Evolutionary conservation across 2,329 filamentous ascomycete species (phyloP), one percentile per base, ranked within the genome.

Genomic region (Raffaelea ambrosiae): DNA sequence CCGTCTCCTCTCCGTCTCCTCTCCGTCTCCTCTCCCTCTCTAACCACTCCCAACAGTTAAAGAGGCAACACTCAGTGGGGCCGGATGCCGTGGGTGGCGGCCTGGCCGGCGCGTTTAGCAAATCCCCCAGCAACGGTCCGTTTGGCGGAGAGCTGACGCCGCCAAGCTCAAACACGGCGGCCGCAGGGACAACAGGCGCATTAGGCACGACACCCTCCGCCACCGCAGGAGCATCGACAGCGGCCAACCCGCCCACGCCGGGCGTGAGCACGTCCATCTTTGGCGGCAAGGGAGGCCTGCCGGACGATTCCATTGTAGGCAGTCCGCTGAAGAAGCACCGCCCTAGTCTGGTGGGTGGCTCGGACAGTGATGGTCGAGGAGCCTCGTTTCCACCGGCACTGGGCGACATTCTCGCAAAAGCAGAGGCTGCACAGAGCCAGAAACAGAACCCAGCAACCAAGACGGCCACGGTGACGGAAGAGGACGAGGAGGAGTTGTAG

Each of bases 251-350:
- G 11, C 22, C 13, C 33, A 33, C 19, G 7, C 50, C 2, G 44
- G 45, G 14, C 8, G 7, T 13, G 26, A 38, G 9, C 31, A 9
- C 31, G 9, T 33, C 47, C 55, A 21, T 73, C 48, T 70, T 67
- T 50, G 65, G 64, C 19, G 71, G 72, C n/a, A n/a, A n/a, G n/a
- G n/a, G n/a, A 51, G 61, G 60, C 43, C 61, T 74, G 5, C 66
- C 66, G 2, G 70, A 71, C 19, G 74, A 79, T 31, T 61, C 63
- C 8, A 61, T 69, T 4, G 63, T 88, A 20, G 84, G 81, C 43
- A 88, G 83, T 54, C 86, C 86, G 1, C 73, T 87, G 57, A 89
- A 89, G 72, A 88, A 83, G 60, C 83, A 86, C 49, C 74, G 86
- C 33, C 77, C 83, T 2, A 86, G 81, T 56, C 57, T 79, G 21